A percentile compares a stretch with the other conserved stretches of the same genome.
Conservation (phyloP, 1,139 yeast genomes). For the Trichomonascaceae sp. region DNA sequence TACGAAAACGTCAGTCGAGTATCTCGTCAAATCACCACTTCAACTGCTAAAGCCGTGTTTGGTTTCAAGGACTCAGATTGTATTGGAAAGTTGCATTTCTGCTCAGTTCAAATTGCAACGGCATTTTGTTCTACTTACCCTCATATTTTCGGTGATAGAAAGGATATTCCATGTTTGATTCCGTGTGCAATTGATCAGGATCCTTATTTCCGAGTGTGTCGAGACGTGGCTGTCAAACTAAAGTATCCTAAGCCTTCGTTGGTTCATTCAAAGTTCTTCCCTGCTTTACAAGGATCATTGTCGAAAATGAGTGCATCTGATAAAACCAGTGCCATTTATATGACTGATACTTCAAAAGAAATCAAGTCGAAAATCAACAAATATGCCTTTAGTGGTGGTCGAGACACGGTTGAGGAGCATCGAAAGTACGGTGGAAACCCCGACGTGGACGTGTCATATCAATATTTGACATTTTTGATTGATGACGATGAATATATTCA, state of each 20-base stretch:
- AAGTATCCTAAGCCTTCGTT: constrained; percentile 87
- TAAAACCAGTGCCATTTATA: constrained; percentile 75
- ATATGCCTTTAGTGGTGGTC: constrained; percentile 96
- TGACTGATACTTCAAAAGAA: constrained; percentile 91
- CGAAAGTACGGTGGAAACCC: constrained; percentile 87
- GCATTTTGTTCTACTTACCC: constrained; percentile 97
- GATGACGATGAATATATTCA: constrained; percentile 80
- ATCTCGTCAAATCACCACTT: constrained; percentile 92
- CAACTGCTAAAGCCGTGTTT: constrained; percentile 95
- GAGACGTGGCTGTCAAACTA: constrained; percentile 94
- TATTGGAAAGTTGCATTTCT: constrained; percentile 93
- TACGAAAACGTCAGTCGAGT: constrained; percentile 91
- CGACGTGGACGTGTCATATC: constrained; percentile 92
- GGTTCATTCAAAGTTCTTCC: constrained; percentile 94
- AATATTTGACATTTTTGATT: constrained; percentile 81
- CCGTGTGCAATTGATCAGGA: constrained; percentile 99
- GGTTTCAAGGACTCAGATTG: constrained; percentile 94
- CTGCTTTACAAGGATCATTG: constrained; percentile 94
- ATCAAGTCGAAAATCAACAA: constrained; percentile 93
- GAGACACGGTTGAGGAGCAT: constrained; percentile 82
- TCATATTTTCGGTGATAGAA: constrained; percentile 73
- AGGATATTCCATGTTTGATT: constrained; percentile 84
- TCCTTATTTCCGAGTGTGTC: constrained; percentile 94
- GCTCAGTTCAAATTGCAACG: constrained; percentile 91
- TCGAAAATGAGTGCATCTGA: constrained; percentile 97